Base-by-base conservation (phyloP, 768 basidiomycete species). In the Suillus occidentalis region DNA sequence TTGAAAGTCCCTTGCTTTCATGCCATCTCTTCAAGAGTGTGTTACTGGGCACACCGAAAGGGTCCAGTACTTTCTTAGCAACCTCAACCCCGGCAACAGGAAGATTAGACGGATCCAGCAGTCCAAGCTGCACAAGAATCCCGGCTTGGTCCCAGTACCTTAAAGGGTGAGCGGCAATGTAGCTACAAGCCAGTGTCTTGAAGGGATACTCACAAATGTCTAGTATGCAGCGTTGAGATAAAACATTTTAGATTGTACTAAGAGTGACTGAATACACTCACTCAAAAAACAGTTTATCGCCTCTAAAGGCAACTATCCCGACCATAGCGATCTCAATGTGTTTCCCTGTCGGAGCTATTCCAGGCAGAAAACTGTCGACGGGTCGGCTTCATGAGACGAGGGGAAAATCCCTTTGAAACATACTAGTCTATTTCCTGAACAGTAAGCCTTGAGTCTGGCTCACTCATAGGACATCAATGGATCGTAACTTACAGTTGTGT, bases 71-170 rank as follows among this genome's bases (percentile, higher is more conserved):
- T 61, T 82, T 84, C 65, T 67, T 75, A 12, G 79, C 71, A 13
- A 75, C 66, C 62, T 82, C 80, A n/a, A 76, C 64, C n/a, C 82
- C 78, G 3, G 80, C 76, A 14, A 81, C 71, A 5, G 80, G 78
- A 45, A 81, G 73, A 28, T 55, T 42, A 8, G 65, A 65, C 6
- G 74, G 67, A 39, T 77, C 70, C 22, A 81, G 67, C n/a, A 79
- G 71, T 20, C 78, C 80, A 37, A 81, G 76, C 68, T 83, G 83
- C 18, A 79, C 78, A 25, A 84, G 74, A 16, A 77, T 57, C 12
- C 79, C 81, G n/a, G 83, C 83, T 69, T 84, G 83, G 60, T 83
- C 83, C 83, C 82, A 82, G 63, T 82, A 82, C 55, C 81, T 82
- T 25, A 67, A 37, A 53, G 60, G 13, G 25, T 25, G 18, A 13